Evolutionary conservation across 2,329 filamentous ascomycete species (phyloP).

Genomic region (Penicillium nordicum): DNA sequence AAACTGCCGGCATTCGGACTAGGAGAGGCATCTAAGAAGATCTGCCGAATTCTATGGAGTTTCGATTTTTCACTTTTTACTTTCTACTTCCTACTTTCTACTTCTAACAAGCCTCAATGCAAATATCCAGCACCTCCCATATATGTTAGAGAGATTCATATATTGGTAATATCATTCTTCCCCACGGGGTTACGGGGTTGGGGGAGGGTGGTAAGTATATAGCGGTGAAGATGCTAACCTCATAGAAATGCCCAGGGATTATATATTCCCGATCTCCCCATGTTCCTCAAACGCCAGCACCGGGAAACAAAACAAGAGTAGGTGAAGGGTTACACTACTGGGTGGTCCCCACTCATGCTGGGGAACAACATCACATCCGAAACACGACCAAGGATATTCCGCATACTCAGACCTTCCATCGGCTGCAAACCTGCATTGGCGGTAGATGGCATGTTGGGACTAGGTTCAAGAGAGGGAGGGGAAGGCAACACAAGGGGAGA

Average conservation of each 20-base stretch:
- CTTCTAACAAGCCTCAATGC: not conserved
- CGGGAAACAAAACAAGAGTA: not conserved
- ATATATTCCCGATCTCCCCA: not conserved
- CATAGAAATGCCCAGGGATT: not conserved
- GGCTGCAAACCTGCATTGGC: not conserved
- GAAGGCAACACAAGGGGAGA: constrained; percentile 16
- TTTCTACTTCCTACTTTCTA: not conserved
- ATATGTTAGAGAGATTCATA: not conserved
- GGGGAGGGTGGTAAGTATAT: not conserved
- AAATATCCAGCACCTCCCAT: not conserved
- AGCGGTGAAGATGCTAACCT: not conserved
- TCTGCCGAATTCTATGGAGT: not conserved
- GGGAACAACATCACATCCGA: constrained; percentile 39
- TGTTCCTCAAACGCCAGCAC: not conserved
- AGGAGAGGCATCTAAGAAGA: not conserved
- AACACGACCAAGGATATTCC: constrained; percentile 32
- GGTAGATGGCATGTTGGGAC: constrained; percentile 1
- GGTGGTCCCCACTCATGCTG: constrained; percentile 22
- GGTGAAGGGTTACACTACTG: not conserved
- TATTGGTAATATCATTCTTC: not conserved
- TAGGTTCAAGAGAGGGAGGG: constrained; percentile 12
- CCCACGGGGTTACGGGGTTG: not conserved
- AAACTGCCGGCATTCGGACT: not conserved
- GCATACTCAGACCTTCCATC: constrained; percentile 28
- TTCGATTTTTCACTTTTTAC: not conserved